phyloP scores from a whole-genome alignment of 192 early-diverging fungal genomes.

The Entomortierella parvispora region DNA sequence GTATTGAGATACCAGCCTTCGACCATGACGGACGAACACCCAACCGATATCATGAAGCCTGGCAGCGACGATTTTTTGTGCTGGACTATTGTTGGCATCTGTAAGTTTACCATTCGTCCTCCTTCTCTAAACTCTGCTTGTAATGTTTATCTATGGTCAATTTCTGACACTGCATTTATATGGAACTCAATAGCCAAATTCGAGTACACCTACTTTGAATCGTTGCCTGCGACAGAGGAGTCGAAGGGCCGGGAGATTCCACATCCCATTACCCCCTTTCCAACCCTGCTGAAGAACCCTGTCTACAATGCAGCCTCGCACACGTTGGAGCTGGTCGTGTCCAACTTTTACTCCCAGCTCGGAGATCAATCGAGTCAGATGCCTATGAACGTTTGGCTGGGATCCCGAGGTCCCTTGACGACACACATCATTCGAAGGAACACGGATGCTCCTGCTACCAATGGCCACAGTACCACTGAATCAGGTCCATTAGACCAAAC shows the following conservation, averaged over 20 bases:
- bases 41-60: slow-evolving; percentile 31
- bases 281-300: slow-evolving; percentile 45
- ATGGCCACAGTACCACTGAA: not conserved
- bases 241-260: slow-evolving; percentile 16
- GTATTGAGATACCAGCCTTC: slow-evolving; percentile 43
- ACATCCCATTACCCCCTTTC: slow-evolving; percentile 48
- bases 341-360: slow-evolving; percentile 50
- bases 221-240: slow-evolving; percentile 29
- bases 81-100: slow-evolving; percentile 88
- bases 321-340: slow-evolving; percentile 51
- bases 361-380: slow-evolving; percentile 19
- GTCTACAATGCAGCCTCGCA: slow-evolving; percentile 55
- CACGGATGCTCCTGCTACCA: not conserved
- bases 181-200: slow-evolving; percentile 47
- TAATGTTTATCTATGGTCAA: not conserved
- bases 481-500: slow-evolving; percentile 16
- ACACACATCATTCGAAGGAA: slow-evolving; percentile 39
- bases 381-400: slow-evolving; percentile 61
- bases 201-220: slow-evolving; percentile 57
- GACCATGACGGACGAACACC: slow-evolving; percentile 32
- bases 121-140: not conserved
- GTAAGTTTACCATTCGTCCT: slow-evolving; percentile 59
- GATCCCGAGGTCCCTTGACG: slow-evolving; percentile 56
- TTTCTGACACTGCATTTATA: too few species aligned
- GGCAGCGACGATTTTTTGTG: slow-evolving; percentile 78